Evolutionary conservation across 768 basidiomycete genomes (phyloP).

Genomic region (Tylopilus subfusipes): DNA sequence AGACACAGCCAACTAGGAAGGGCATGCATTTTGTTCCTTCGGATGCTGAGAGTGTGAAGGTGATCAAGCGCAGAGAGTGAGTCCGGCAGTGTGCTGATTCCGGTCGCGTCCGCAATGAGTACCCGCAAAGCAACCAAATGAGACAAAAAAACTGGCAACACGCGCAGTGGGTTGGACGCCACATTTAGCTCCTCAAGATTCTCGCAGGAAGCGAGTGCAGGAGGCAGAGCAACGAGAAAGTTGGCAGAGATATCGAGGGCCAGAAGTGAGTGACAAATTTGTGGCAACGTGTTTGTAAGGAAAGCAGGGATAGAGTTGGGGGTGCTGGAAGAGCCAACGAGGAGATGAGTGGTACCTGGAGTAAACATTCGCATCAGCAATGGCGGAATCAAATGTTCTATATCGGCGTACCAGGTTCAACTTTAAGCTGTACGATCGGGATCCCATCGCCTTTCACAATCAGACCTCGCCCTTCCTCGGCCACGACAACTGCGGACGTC

Average conservation of each 20-base stretch:
- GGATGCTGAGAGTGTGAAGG: constrained; percentile 85
- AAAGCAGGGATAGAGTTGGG: constrained; percentile 78
- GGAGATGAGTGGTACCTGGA: constrained; percentile 88
- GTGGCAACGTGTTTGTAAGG: constrained; percentile 64
- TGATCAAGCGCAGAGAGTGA: constrained; percentile 69
- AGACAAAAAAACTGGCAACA: constrained; percentile 87
- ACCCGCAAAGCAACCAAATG: constrained; percentile 76
- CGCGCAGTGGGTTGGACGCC: constrained; percentile 84
- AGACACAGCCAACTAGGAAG: constrained; percentile 96
- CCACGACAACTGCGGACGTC: constrained; percentile 73
- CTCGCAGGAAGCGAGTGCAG: constrained; percentile 73
- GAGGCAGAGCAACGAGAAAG: constrained; percentile 79
- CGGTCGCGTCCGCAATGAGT: constrained; percentile 89
- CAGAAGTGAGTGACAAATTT: constrained; percentile 73
- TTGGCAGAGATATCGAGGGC: constrained; percentile 93
- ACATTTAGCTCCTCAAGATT: constrained; percentile 92
- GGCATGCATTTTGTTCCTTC: constrained; percentile 82
- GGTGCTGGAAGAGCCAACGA: constrained; percentile 77
- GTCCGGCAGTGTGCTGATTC: constrained; percentile 71
- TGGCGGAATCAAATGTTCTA: not conserved
- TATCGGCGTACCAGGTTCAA: constrained; percentile 61
- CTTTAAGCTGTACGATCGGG: constrained; percentile 58
- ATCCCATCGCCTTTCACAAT: constrained; percentile 70
- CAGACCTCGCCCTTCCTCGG: constrained; percentile 80
- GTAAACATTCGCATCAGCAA: constrained; percentile 1